Conservation (phyloP, 257 asterid species). For the Perilla frutescens region DNA sequence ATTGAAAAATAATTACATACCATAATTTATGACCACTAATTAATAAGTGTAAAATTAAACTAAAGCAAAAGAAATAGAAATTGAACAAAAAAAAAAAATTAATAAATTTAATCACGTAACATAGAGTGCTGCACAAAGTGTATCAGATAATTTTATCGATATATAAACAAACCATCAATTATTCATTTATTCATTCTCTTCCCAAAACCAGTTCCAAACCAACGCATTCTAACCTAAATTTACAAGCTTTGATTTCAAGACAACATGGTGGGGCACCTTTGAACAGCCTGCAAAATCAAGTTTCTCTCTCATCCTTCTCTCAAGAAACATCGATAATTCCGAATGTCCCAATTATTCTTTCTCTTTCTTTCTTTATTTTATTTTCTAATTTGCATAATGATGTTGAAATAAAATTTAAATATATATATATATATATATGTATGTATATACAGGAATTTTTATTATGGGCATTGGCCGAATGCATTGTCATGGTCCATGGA, state of each 20-base stretch:
- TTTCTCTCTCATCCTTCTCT: conserved; percentile 2
- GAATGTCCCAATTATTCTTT: background rate
- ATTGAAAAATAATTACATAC: no score
- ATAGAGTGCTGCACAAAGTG: no score
- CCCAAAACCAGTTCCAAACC: conserved; percentile 14
- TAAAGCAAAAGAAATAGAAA: no score
- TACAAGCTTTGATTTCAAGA: background rate
- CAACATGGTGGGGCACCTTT: conserved; percentile 25
- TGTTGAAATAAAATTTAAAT: background rate
- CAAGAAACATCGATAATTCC: conserved; percentile 28
- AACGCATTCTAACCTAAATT: conserved; percentile 5
- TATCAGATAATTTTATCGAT: no score
- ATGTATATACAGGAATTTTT: no score
- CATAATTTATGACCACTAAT: no score
- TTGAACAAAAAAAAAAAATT: no score
- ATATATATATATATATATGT: no score
- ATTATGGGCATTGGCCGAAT: background rate
- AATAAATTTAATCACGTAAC: no score
- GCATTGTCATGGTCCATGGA: background rate
- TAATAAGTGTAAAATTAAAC: no score
- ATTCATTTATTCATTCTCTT: background rate
- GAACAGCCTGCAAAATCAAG: background rate
- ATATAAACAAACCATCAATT: no score
- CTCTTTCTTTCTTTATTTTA: no score
- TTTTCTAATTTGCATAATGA: background rate